Percentiles rank a stretch among this genome's conserved stretches.
These are phyloP conservation scores for Ophiostoma tasmaniense DNA, from an alignment of 2,329 filamentous ascomycete species.

Conservation along the genomic window DNA sequence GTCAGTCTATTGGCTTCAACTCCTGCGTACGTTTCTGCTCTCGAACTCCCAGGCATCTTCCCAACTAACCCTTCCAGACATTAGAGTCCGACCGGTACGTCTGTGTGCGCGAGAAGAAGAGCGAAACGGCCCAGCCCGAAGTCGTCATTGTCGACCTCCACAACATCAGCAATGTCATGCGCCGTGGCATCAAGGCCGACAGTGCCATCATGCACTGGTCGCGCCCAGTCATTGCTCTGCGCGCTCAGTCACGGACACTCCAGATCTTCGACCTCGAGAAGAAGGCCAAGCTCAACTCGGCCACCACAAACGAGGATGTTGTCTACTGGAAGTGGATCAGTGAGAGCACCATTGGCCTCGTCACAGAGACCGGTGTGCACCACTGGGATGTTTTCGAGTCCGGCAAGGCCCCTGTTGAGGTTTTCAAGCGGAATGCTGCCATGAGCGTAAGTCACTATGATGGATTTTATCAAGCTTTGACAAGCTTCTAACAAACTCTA, in stretches of 20 bases:
- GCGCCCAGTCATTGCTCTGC: constrained; percentile 91
- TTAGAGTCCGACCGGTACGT: constrained; percentile 96
- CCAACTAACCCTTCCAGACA: constrained; percentile 50
- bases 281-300: constrained; percentile 94
- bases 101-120: constrained; percentile 91
- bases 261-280: constrained; percentile 94
- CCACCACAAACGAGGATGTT: constrained; percentile 93
- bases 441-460: constrained; percentile 55
- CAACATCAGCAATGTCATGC: constrained; percentile 91
- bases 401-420: constrained; percentile 71
- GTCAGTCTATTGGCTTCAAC: constrained; percentile 66
- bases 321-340: constrained; percentile 99
- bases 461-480: neutral
- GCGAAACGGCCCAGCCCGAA: constrained; percentile 74
- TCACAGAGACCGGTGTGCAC: constrained; percentile 85
- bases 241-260: constrained; percentile 85
- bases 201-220: constrained; percentile 99
- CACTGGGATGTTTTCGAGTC: constrained; percentile 97
- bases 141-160: constrained; percentile 98
- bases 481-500: constrained; percentile 30
- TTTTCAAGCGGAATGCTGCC: constrained; percentile 91
- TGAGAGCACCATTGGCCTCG: constrained; percentile 76
- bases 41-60: neutral
- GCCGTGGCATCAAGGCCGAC: constrained; percentile 94
- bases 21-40: constrained; percentile 57